Conservation (phyloP, 2,329 filamentous ascomycete species). For the Cercospora berteroae region DNA sequence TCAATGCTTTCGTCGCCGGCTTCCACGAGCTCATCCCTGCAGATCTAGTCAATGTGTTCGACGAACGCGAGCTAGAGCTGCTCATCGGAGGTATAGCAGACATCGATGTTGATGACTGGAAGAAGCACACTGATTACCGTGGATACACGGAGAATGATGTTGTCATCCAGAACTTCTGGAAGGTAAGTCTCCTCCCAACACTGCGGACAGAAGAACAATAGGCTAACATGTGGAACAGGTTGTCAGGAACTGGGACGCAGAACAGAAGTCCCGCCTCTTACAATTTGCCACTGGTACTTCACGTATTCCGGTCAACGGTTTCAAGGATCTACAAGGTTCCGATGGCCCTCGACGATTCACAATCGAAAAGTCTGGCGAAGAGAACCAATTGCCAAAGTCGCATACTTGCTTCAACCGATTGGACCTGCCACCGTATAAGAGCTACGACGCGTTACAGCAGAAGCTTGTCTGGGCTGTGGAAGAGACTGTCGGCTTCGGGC, state of each 20-base stretch:
- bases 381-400: conserved; percentile 87
- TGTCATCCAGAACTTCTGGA: conserved; percentile 98
- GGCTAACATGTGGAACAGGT: conserved; percentile 48
- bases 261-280: conserved; percentile 92
- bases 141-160: conserved; percentile 97
- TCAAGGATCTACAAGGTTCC: conserved; percentile 97
- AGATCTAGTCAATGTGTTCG: conserved; percentile 96
- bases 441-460: conserved; percentile 74
- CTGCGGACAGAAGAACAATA: not conserved
- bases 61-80: conserved; percentile 93
- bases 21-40: conserved; percentile 97
- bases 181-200: conserved; percentile 48
- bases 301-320: conserved; percentile 96
- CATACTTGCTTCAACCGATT: conserved; percentile 99
- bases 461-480: conserved; percentile 97
- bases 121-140: conserved; percentile 99
- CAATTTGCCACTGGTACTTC: conserved; percentile 98
- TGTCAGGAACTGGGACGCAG: conserved; percentile 93
- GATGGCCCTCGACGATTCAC: conserved; percentile 94
- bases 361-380: conserved; percentile 94
- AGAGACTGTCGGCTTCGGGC: conserved; percentile 97
- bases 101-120: conserved; percentile 99
- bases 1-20: conserved; percentile 94
- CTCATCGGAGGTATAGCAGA: conserved; percentile 99
- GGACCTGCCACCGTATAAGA: conserved; percentile 91